Evolutionary conservation across 2,329 filamentous ascomycete species (phyloP).

Genomic region (Clarireedia monteithiana): DNA sequence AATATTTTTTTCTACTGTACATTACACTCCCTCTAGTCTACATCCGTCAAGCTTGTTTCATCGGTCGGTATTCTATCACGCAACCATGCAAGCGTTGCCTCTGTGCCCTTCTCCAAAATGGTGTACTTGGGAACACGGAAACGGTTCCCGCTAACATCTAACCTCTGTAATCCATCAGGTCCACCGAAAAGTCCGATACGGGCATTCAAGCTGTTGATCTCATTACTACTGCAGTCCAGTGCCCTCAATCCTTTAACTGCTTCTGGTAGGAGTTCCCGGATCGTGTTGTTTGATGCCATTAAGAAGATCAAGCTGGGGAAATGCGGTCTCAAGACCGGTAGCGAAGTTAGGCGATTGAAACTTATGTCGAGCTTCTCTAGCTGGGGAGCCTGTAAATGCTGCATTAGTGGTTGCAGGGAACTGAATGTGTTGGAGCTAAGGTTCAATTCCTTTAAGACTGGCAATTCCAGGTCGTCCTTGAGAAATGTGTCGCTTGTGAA

Average conservation of each 20-base stretch:
- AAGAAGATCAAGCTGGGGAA: constrained; percentile 68
- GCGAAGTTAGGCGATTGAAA: constrained; percentile 66
- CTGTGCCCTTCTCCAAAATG: constrained; percentile 78
- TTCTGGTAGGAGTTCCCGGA: constrained; percentile 65
- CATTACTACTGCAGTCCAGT: constrained; percentile 77
- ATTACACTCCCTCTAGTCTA: neutral
- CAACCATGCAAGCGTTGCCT: constrained; percentile 74
- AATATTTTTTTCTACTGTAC: neutral
- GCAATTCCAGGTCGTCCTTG: constrained; percentile 57
- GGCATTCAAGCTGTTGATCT: constrained; percentile 74
- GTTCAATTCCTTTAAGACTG: constrained; percentile 69
- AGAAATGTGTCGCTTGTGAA: constrained; percentile 59
- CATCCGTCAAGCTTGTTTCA: constrained; percentile 19
- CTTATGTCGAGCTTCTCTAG: constrained; percentile 75
- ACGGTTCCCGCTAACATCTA: constrained; percentile 77
- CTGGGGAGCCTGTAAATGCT: constrained; percentile 61
- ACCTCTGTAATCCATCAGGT: constrained; percentile 46
- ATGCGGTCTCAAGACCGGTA: constrained; percentile 57
- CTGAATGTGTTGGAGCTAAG: constrained; percentile 67
- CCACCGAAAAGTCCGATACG: constrained; percentile 71
- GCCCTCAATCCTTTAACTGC: constrained; percentile 65
- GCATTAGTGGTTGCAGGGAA: constrained; percentile 57
- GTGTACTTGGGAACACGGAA: constrained; percentile 84
- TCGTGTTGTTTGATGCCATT: constrained; percentile 70
- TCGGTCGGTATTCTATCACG: constrained; percentile 62